Base-by-base conservation (phyloP, 1,284 basidiomycete genomes). In the Cryptococcus sp. region DNA sequence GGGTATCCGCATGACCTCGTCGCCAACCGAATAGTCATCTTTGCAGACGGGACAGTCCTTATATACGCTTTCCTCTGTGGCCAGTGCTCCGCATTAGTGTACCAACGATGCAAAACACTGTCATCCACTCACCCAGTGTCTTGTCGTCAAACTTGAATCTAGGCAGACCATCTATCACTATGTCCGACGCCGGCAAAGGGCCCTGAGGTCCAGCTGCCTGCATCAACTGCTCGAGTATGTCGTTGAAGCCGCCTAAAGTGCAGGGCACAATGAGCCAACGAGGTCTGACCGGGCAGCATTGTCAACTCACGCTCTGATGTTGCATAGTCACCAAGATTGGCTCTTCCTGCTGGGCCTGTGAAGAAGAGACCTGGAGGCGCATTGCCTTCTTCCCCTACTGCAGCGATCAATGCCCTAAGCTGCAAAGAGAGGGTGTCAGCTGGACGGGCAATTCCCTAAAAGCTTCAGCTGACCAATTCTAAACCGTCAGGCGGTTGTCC, bases 41-140 rank as follows among this genome's bases (percentile, higher is more conserved):
- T 75, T 70, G 59, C 77, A 79, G 3, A 79, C 70, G 0, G 77
- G 70, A 52, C 76, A 78, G 48, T 78, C 74, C 49, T 76, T 75
- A 62, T 69, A 73, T 29, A 61, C 62, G 55, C 72, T 73, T 41
- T 76, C 54, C 17, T 34, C 48, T 52, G 47, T 51, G 11, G 54
- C 8, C 41, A 40, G 29, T 20, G 17, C 13, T 17, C 22, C 25
- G 19, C 16, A 29, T 29, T 19, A 37, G 20, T n/a, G 5, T 1
- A 7, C 2, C 20, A 13, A 17, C 16, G 6, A 7, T 17, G 20
- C 4, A 39, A 19, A 17, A 3, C 13, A 16, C 3, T 34, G 8
- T 34, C 8, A 34, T 34, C 29, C 29, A 64, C 74, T 46, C 50
- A 76, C 74, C 69, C 19, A 78, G 57, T 1, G 59, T 59, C 48